Evolutionary conservation across 1,284 basidiomycete genomes (phyloP), one percentile per base, ranked within the genome.

Genomic region (Peniophora sp.): DNA sequence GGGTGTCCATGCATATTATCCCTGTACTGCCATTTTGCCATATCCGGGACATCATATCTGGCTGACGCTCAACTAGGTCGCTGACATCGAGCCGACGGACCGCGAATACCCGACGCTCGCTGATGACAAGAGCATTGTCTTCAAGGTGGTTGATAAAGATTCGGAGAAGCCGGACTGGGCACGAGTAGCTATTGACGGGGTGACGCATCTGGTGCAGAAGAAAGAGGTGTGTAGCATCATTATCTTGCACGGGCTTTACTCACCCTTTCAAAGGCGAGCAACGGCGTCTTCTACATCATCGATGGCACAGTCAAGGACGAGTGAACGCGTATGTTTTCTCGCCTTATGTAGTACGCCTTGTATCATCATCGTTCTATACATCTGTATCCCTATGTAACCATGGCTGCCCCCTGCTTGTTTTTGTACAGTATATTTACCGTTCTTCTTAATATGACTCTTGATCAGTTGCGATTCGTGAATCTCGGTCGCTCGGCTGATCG

Each of bases 1-100:
- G 87, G 86, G 74, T 90, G 1, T 77, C 79, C 3, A 79, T 79
- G 2, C 87, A 89, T 59, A 78, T 90, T 53, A 76, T 91, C 52
- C 81, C 85, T 9, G 87, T 89, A 59, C 52, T 77, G 64, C 11
- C n/a, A 39, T 34, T 32, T 49, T 2, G 27, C 19, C 51, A n/a
- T n/a, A 22, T 45, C 20, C 23, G 39, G 48, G 17, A 25, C 44
- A 11, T 55, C 47, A 23, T 55, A 51, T 27, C 14, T 38, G 14
- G 35, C 44, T 47, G 20, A 52, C 27, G 27, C 27, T 32, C 27
- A 32, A 5, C 27, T 12, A 32, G 27, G 12, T 32, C 27, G 6
- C 27, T 32, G 27, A 32, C 10, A 68, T 78, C 19, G 55, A 62
- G 3, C 63, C 82, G 11, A 62, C 67, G 38, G 62, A 66, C 19